Evolutionary conservation across 352 stramenopile genomes (phyloP), one percentile per base, ranked within the genome.

Genomic region (Phytophthora multivora): DNA sequence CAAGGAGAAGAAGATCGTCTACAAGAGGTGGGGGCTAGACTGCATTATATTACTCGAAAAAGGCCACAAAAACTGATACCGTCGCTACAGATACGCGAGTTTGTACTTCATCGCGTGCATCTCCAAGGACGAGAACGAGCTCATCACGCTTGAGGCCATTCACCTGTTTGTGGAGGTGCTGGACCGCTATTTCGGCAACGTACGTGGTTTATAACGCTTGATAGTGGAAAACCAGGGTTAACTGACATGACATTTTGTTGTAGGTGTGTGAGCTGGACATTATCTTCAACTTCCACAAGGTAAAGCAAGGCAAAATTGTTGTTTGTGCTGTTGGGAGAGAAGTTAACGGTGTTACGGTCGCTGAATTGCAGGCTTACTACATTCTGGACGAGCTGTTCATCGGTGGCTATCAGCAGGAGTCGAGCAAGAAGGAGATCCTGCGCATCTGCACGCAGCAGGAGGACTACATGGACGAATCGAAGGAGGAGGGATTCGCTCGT

Each of bases 251-350:
- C 10, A 30, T 23, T 66, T 26, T 49, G n/a, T 12, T 31, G 28
- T 47, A 93, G 88, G 89, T 91, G 51, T 96, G 88, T 51, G 90
- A 97, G 70, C 74, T 97, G 42, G 91, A 99, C 74, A 99, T 99
- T 77, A 99, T 99, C 52, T 99, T 99, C 83, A 99, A 99, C 83
- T 99, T 99, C 79, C 97, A 99, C 83, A 99, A 99, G 86, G 80
- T 88, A n/a, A 3, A 6, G 18, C 26, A 12, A 33, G 28, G 28
- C 9, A 15, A 30, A 47, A 16, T 33, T 50, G 25, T 21, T 56
- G n/a, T 12, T 16, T 38, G 12, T 59, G 4, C 45, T 46, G 5
- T 54, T 13, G 9, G 23, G 8, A 26, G 35, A 26, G 12, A 43
- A 8, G 3, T 43, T 42, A 25, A 35, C 19, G 10, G n/a, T 19